Conservation (phyloP, 1,284 basidiomycete genomes). For the Cutaneotrichosporon sp. region DNA sequence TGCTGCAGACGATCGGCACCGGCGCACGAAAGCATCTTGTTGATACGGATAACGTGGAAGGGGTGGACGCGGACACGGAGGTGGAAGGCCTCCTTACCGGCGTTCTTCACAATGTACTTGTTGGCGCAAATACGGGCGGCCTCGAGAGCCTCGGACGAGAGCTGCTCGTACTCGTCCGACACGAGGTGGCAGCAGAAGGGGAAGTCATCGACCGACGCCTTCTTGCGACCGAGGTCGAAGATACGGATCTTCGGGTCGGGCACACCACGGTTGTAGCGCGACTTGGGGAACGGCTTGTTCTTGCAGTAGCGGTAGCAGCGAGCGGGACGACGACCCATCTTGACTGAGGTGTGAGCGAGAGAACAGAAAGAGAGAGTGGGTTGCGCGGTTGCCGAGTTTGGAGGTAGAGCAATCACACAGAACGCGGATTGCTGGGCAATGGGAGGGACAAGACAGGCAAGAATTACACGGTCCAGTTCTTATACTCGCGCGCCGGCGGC, state of each 20-base stretch:
- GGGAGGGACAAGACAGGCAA: not conserved
- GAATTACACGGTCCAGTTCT: not conserved
- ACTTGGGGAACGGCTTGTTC: conserved; percentile 89
- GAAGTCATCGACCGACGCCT: conserved; percentile 94
- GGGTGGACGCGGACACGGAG: conserved; percentile 95
- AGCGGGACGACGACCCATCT: conserved; percentile 93
- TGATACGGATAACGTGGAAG: conserved; percentile 98
- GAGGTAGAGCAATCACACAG: not conserved
- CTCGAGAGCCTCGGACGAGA: conserved; percentile 94
- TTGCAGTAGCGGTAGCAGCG: conserved; percentile 98
- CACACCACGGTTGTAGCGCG: conserved; percentile 97
- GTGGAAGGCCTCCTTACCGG: conserved; percentile 99
- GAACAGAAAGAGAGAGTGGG: conserved; percentile 1
- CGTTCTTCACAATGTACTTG: conserved; percentile 98
- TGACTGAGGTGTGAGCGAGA: conserved; percentile 30
- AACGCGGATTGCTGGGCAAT: not conserved
- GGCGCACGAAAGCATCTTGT: conserved; percentile 99
- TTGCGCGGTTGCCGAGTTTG: not conserved
- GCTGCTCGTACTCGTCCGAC: conserved; percentile 97
- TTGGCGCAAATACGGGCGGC: conserved; percentile 99
- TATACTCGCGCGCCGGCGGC: not conserved
- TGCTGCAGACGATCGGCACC: conserved; percentile 97
- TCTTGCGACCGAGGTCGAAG: conserved; percentile 93
- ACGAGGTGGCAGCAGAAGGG: conserved; percentile 95
- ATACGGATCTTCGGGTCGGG: conserved; percentile 94